Evolutionary conservation across 2,329 filamentous ascomycete species (phyloP), one percentile per base, ranked within the genome.

Genomic region (Xylariaceae sp.): DNA sequence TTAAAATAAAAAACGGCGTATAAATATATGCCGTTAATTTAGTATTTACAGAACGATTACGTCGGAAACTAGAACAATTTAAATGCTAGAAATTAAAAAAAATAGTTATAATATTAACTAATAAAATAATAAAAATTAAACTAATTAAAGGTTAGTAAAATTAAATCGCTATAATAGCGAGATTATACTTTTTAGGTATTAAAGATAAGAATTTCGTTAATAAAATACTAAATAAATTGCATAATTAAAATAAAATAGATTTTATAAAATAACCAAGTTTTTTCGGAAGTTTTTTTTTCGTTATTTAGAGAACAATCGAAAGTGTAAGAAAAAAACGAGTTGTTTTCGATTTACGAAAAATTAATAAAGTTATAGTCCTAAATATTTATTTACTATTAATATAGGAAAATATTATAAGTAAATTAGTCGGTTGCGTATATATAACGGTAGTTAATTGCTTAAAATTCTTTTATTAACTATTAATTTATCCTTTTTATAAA

Each of bases 381-480:
- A 10, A 36, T 36, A 36, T 14, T 36, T 36, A 36, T 10, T 36
- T 36, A 14, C 15, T 36, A 10, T 9, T 10, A 10, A 14, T 36
- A 14, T 36, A 36, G 10, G 10, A 14, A 36, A 10, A 30, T 30
- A 39, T 11, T 14, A 46, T 19, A n/a, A 39, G 31, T 15, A 39
- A 14, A 14, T 36, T 36, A 14, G 10, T 22, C 39, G 39, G 9
- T 17, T 39, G 39, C 17, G 19, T 3, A 11, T 46, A 39, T 46
- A 39, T 40, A 15, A 46, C 7, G 14, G 15, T 39, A 30, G 9
- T 46, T 30, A 39, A 46, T 27, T 11, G n/a, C 7, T 30, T 6
- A 30, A 27, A 22, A 18, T 46, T 39, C 39, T 46, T 46, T 40
- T 45, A 45, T 18, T 40, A 46, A 36, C 39, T 46, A 30, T n/a